Evolutionary conservation across 1,284 basidiomycete species (phyloP), one percentile per base, ranked within the genome.

Genomic region (Heliocybe sulcata): DNA sequence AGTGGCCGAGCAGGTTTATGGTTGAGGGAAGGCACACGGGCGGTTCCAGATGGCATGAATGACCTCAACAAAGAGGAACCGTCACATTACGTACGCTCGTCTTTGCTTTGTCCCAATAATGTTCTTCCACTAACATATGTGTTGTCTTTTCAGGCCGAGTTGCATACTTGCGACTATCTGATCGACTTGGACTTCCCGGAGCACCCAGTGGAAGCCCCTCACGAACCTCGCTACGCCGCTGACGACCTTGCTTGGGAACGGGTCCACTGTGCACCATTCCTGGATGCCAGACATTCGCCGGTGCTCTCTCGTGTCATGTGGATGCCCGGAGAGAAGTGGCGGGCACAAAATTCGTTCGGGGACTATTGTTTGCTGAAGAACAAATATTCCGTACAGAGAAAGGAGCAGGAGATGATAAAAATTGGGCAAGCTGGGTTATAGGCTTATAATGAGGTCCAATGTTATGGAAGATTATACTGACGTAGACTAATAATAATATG

Each of bases 151-250:
- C 29, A 96, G 92, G 84, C 90, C 48, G 75, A 87, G 42, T 70
- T 85, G 19, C 72, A 81, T 25, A 73, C 77, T 45, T 98, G 94
- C 68, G 87, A 91, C 67, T 96, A 95, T 70, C 74, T 98, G 55
- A 77, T 98, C 56, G 91, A 95, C 67, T 79, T 93, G 35, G 87
- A 92, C 69, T 90, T 91, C 66, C 92, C 93, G 0, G 69, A 74
- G 2, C 82, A 87, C 60, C 80, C 82, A 1, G 60, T 66, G 12
- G 66, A 70, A 20, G 83, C 85, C 14, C 52, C 63, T 1, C 72
- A 81, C 54, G 92, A 96, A 65, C 92, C 90, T n/a, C 84, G 91
- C 49, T 94, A 90, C 68, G 78, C 80, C 20, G 60, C 74, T 20
- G 80, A 90, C 63, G 67, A 71, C 29, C 68, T 73, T 23, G 80